phyloP scores from a whole-genome alignment of 208 protist genomes.

The Leishmania tarentolae region DNA sequence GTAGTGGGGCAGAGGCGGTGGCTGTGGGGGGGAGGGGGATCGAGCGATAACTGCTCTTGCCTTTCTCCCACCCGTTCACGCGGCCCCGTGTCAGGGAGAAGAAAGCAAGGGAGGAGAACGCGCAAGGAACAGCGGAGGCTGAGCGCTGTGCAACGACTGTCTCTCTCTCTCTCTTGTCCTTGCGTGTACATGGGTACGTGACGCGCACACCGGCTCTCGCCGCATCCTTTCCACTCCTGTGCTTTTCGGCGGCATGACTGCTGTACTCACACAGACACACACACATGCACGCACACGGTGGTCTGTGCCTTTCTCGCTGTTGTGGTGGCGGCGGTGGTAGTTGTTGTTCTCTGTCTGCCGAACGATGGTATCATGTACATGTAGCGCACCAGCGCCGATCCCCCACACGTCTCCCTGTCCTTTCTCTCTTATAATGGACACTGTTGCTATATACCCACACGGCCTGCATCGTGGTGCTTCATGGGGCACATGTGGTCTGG shows the following conservation, averaged over 20 bases:
- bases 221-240: too few relatives aligned
- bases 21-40: not conserved
- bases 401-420: not conserved
- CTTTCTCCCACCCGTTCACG: not conserved
- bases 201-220: not conserved
- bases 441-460: too few relatives aligned
- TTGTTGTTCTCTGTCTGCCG: too few relatives aligned
- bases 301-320: not conserved
- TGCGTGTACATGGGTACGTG: not conserved
- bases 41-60: too few relatives aligned
- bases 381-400: not conserved
- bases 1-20: not conserved
- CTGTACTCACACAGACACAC: constrained; percentile 12
- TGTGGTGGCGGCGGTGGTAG: not conserved
- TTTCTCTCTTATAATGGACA: not conserved
- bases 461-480: not conserved
- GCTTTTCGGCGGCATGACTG: not conserved
- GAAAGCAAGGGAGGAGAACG: not conserved
- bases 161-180: not conserved
- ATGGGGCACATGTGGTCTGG: not conserved
- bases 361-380: not conserved
- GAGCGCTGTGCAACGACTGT: not conserved
- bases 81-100: not conserved
- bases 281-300: not conserved
- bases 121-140: not conserved